Evolutionary conservation across 2,329 filamentous ascomycete species (phyloP).

Genomic region (Cordyceps cicadae): DNA sequence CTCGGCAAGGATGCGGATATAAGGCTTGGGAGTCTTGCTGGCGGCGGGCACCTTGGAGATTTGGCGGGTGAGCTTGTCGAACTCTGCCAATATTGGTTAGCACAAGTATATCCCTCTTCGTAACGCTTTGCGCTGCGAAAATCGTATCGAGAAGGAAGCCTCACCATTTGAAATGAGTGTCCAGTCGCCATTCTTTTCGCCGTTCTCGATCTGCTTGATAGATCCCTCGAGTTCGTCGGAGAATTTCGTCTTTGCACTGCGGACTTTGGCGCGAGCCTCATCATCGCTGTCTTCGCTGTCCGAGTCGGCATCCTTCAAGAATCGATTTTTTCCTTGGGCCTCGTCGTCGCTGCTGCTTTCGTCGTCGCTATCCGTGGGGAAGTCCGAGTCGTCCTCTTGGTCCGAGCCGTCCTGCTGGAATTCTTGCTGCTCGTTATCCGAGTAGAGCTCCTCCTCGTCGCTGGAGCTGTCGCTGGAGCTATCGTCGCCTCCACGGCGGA

Average conservation of each 20-base stretch:
- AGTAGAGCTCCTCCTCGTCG: constrained; percentile 93
- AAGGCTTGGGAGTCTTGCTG: constrained; percentile 77
- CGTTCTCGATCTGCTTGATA: constrained; percentile 89
- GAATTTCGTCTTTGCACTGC: constrained; percentile 97
- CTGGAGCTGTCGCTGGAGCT: constrained; percentile 94
- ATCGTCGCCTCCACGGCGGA: constrained; percentile 73
- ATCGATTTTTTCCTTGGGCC: constrained; percentile 66
- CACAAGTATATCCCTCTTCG: not conserved
- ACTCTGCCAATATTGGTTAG: constrained; percentile 50
- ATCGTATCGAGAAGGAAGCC: constrained; percentile 20
- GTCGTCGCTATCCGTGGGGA: constrained; percentile 41
- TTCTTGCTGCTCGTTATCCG: constrained; percentile 57
- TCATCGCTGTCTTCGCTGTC: constrained; percentile 84
- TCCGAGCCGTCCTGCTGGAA: constrained; percentile 50
- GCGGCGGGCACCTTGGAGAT: constrained; percentile 69
- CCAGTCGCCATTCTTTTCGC: constrained; percentile 97
- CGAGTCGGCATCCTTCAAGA: constrained; percentile 66
- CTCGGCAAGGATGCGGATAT: constrained; percentile 87
- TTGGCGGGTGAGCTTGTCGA: constrained; percentile 88
- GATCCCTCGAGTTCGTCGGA: constrained; percentile 87
- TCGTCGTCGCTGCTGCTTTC: constrained; percentile 57
- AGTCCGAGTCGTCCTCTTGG: constrained; percentile 40
- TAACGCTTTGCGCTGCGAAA: not conserved
- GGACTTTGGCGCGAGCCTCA: constrained; percentile 77
- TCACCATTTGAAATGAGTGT: constrained; percentile 80